Evolutionary conservation across 305 asterid genomes (phyloP).

Genomic region (Fraxinus platypoda): DNA sequence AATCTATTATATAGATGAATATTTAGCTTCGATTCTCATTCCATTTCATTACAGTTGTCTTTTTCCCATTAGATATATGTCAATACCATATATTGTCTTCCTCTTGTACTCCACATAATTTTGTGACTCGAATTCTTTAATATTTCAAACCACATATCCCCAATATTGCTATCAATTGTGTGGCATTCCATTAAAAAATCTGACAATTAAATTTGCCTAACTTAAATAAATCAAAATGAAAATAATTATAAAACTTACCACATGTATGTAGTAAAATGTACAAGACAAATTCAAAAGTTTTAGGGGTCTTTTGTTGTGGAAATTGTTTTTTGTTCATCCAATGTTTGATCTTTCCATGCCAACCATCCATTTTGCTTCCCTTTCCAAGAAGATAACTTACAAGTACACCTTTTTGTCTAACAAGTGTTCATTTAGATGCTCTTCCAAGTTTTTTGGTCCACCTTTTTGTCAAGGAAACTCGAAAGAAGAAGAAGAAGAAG

Average conservation of each 20-base stretch:
- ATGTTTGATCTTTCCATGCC: constrained; percentile 22
- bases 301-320: background rate
- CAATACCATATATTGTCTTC: too few relatives aligned
- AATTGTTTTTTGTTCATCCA: constrained; percentile 29
- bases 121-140: background rate
- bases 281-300: constrained; percentile 24
- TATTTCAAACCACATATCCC: background rate
- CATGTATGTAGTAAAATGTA: background rate
- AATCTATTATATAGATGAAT: too few relatives aligned
- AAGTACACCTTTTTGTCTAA: background rate
- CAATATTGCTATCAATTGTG: too few relatives aligned
- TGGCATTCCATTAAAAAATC: background rate
- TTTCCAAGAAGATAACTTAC: background rate
- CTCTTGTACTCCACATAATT: background rate
- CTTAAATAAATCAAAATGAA: background rate
- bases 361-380: constrained; percentile 24
- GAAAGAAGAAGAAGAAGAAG: too few relatives aligned
- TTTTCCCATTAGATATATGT: too few relatives aligned
- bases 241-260: too few relatives aligned
- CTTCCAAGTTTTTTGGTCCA: background rate
- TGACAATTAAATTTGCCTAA: background rate
- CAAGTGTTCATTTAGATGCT: background rate
- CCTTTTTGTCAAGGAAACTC: background rate
- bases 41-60: background rate
- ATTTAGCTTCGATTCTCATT: background rate